Evolutionary conservation across 2,329 filamentous ascomycete species (phyloP), one percentile per base, ranked within the genome.

Genomic region (Colletotrichum orchidophilum): DNA sequence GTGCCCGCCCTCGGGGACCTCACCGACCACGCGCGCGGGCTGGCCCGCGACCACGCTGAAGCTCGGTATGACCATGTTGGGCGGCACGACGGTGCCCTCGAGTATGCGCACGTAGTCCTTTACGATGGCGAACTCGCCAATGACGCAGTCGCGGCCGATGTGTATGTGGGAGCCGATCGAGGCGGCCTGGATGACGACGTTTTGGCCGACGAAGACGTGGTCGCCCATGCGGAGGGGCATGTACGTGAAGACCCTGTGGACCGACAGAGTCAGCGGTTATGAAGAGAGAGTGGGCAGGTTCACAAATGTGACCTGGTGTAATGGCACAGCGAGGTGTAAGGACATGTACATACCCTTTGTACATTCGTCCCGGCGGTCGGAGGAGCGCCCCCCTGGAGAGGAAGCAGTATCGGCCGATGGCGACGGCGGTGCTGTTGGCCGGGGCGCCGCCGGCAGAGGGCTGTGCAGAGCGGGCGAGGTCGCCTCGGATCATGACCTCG

Each of bases 191-290:
- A 99, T 88, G 49, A 96, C 89, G 46, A 91, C 91, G 39, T 86
- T 85, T 77, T 90, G 87, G 70, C 94, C 95, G 60, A 99, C 88
- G 81, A 96, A 98, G 73, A 98, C 95, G 82, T 98, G 96, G 80
- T 98, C 95, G 55, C 95, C 95, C 74, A 99, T 93, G 73, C 96
- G 94, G 76, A 98, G 91, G 9, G 95, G 95, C 81, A 96, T 96
- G 82, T 95, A 94, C 52, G 91, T 93, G 78, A 94, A 92, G 42
- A 85, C 81, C 7, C 87, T 88, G 68, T 33, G 9, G 2, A 18
- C 11, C n/a, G 21, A 27, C 15, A 46, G 7, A 24, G 18, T 33
- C 50, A 60, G 13, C 24, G 33, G n/a, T n/a, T n/a, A n/a, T n/a
- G n/a, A n/a, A n/a, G n/a, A n/a, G n/a, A n/a, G n/a, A n/a, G n/a